Percentiles rank a stretch among this genome's conserved stretches.
Evolutionary conservation across 148 eudicot species (phyloP).

Genomic region (Limonium bicolor): DNA sequence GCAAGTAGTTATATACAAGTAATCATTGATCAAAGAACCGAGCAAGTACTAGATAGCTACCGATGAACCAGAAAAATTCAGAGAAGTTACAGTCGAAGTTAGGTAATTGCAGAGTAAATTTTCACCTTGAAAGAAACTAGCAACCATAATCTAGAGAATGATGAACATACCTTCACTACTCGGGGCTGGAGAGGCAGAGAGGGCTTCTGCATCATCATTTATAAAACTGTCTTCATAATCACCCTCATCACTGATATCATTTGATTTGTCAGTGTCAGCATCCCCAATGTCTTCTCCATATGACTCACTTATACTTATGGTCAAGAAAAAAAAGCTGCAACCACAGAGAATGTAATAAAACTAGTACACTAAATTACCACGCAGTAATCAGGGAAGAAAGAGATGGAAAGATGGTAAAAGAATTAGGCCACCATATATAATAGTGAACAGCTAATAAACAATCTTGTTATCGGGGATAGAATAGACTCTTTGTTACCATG

Average conservation of each 20-base stretch:
- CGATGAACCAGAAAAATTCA: no score
- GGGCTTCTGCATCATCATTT: constrained; percentile 35
- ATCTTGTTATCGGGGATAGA: no score
- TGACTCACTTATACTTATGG: constrained; percentile 40
- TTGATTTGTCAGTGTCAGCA: constrained; percentile 32
- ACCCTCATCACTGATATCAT: constrained; percentile 35
- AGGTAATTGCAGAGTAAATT: background rate
- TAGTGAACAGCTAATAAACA: no score
- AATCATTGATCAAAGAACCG: no score
- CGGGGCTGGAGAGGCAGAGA: constrained; percentile 30
- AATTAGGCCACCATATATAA: no score
- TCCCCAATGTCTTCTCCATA: constrained; percentile 72
- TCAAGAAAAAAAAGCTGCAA: constrained; percentile 16
- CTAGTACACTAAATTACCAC: no score
- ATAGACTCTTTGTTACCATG: no score
- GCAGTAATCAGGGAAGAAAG: no score
- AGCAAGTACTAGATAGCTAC: no score
- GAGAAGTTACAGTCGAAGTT: background rate
- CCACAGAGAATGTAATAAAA: background rate
- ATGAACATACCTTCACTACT: constrained; percentile 27
- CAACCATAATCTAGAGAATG: background rate
- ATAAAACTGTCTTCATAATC: constrained; percentile 89
- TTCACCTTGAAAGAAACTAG: background rate
- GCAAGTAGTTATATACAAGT: no score
- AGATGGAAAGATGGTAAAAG: no score